A percentile compares a stretch with the other conserved stretches of the same genome.
Evolutionary conservation across 805 yeast genomes (phyloP).

Genomic region (Candida dajiaensis): DNA sequence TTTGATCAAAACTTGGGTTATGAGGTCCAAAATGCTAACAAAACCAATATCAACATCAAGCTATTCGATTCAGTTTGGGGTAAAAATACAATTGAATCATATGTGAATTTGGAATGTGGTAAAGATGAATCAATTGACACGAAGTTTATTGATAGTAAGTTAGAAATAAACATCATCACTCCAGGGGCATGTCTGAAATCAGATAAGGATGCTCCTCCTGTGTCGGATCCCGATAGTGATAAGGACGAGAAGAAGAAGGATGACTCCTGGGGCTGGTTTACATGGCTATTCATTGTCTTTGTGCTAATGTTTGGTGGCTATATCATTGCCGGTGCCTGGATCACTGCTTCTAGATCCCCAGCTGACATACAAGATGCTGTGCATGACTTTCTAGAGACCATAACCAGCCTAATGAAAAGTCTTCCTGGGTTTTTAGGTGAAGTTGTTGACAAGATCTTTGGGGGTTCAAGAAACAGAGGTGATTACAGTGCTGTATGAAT

Average conservation of each 20-base stretch:
- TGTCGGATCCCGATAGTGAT: slow-evolving; percentile 15
- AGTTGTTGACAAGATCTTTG: slow-evolving; percentile 58
- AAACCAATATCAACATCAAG: slow-evolving; percentile 29
- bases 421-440: slow-evolving; percentile 66
- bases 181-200: slow-evolving; percentile 38
- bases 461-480: slow-evolving; percentile 59
- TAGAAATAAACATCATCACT: slow-evolving; percentile 31
- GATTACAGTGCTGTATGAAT: slow-evolving; percentile 81
- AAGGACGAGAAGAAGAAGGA: slow-evolving; percentile 24
- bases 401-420: slow-evolving; percentile 49
- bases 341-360: slow-evolving; percentile 59
- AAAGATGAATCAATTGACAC: slow-evolving; percentile 27
- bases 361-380: slow-evolving; percentile 70
- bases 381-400: slow-evolving; percentile 65
- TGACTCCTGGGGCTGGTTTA: slow-evolving; percentile 69
- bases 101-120: slow-evolving; percentile 43
- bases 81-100: slow-evolving; percentile 40
- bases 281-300: slow-evolving; percentile 72
- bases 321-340: slow-evolving; percentile 69
- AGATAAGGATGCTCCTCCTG: slow-evolving; percentile 23
- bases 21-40: slow-evolving; percentile 23
- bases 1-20: slow-evolving; percentile 39
- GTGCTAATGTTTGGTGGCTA: slow-evolving; percentile 68
- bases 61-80: slow-evolving; percentile 72
- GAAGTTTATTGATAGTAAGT: slow-evolving; percentile 15